Base-by-base conservation (phyloP, 106 monocot genomes). In the Acorus gramineus region DNA sequence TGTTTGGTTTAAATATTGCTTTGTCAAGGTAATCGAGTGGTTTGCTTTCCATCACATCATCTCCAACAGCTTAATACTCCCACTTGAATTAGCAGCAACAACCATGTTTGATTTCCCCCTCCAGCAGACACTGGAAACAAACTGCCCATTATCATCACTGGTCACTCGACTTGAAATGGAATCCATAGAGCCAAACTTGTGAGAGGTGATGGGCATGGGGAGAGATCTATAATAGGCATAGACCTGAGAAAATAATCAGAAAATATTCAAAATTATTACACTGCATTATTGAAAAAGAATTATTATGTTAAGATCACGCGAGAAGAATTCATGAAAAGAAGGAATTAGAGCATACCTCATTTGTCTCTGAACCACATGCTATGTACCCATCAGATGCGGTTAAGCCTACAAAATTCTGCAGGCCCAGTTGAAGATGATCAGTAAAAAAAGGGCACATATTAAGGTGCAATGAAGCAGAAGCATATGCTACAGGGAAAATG, bases 321-420 rank as follows among this genome's bases (percentile, higher is more conserved):
- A 14, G 8, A 12, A 3, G 52, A 52, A 49, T 52, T 8, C 6
- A 9, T 59, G 11, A 61, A 61, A 70, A 42, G n/a, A 14, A 52
- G 47, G 44, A 66, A 53, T 42, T 14, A 2, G 3, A 53, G 42
- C 7, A 3, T 65, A 90, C 95, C 61, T 98, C 98, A 71, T 98
- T 98, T 46, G 85, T 86, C 74, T 98, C 98, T 55, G 98, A 98
- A 59, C 98, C 98, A 54, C 92, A 98, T 4, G 85, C 64, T 76
- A 98, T 89, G 46, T 92, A 98, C 65, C 92, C 98, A 76, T 98
- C 83, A 42, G 72, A 86, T 61, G 85, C 85, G 63, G 98, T 88
- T 70, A 98, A 78, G 14, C 98, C 98, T 57, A 92, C 79, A 80
- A 98, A 98, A 67, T 98, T 98, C 98, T 98, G 91, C 63, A 82